A percentile compares a stretch with the other conserved stretches of the same genome.
These are phyloP conservation scores for Fusarium citri DNA, from an alignment of 2,329 filamentous ascomycete species.

Conservation along the genomic window DNA sequence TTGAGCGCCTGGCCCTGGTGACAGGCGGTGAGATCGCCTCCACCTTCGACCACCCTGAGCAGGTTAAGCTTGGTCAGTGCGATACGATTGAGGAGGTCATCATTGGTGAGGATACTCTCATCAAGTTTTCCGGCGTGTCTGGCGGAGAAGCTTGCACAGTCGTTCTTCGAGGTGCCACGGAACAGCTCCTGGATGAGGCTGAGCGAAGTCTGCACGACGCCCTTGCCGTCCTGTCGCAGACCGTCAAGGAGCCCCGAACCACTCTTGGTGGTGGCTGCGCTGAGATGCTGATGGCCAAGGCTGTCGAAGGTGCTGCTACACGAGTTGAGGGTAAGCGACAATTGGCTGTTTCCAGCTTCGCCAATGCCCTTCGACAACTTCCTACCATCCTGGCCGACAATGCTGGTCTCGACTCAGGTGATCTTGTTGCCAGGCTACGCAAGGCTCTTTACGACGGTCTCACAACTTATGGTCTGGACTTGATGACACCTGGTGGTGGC, in stretches of 20 bases:
- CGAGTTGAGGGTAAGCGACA: slow-evolving; percentile 98
- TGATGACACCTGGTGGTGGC: slow-evolving; percentile 88
- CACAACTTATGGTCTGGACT: slow-evolving; percentile 89
- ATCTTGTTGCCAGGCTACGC: slow-evolving; percentile 89
- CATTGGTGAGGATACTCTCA: slow-evolving; percentile 96
- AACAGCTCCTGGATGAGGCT: slow-evolving; percentile 96
- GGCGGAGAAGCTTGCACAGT: slow-evolving; percentile 96
- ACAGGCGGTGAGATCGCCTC: slow-evolving; percentile 97
- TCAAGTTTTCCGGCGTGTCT: slow-evolving; percentile 96
- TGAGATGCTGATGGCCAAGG: slow-evolving; percentile 99
- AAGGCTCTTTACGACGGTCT: slow-evolving; percentile 96
- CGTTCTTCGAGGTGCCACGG: slow-evolving; percentile 93
- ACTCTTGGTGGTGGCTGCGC: slow-evolving; percentile 96
- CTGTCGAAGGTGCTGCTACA: slow-evolving; percentile 91
- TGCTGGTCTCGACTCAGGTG: slow-evolving; percentile 93
- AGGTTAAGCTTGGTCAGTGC: slow-evolving; percentile 95
- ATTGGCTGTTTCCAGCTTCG: slow-evolving; percentile 90
- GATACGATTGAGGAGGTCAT: slow-evolving; percentile 98
- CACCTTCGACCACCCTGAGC: slow-evolving; percentile 97
- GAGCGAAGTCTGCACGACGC: slow-evolving; percentile 97
- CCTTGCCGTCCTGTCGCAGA: slow-evolving; percentile 94
- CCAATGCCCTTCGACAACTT: slow-evolving; percentile 87
- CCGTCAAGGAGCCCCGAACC: slow-evolving; percentile 91
- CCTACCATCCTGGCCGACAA: slow-evolving; percentile 98
- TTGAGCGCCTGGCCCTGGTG: slow-evolving; percentile 92